phyloP scores from a whole-genome alignment of 495 filamentous ascomycete genomes.

The Talaromyces trachyspermus region DNA sequence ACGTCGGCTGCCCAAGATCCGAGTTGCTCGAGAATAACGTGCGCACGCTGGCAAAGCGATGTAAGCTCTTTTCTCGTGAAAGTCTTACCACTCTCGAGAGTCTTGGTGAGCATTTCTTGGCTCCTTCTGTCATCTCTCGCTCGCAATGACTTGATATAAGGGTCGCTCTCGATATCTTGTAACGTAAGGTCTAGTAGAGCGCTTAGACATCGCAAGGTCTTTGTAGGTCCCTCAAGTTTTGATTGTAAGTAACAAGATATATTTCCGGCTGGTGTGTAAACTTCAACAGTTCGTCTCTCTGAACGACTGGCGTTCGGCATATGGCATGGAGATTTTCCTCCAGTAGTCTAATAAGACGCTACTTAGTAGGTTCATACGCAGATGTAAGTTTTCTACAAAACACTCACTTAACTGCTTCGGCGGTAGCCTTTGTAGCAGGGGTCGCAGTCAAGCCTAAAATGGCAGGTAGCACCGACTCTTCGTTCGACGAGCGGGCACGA shows the following conservation, averaged over 20 bases:
- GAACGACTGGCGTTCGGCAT: conserved; percentile 61
- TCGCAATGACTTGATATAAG: conserved; percentile 52
- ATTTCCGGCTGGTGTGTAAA: conserved; percentile 57
- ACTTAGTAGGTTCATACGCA: neutral
- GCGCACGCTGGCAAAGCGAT: conserved; percentile 42
- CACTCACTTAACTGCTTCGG: conserved; percentile 16
- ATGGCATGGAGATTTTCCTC: conserved; percentile 71
- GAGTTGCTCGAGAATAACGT: conserved; percentile 53
- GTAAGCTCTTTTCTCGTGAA: conserved; percentile 57
- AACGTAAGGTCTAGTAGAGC: conserved; percentile 1
- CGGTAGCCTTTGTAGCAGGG: conserved; percentile 50
- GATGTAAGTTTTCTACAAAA: neutral
- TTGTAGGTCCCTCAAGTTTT: neutral
- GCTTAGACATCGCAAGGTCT: conserved; percentile 22
- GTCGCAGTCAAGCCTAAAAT: conserved; percentile 86
- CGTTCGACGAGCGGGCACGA: conserved; percentile 23
- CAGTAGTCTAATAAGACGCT: conserved; percentile 39
- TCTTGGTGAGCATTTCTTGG: conserved; percentile 33
- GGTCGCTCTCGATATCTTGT: conserved; percentile 62
- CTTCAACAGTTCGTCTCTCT: conserved; percentile 62
- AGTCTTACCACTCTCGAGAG: conserved; percentile 48
- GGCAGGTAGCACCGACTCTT: conserved; percentile 44
- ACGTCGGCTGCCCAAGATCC: conserved; percentile 68
- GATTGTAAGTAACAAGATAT: neutral
- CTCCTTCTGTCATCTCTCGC: conserved; percentile 23